Conservation (phyloP, 805 yeast species). For the Kodamaea kakaduensis region DNA sequence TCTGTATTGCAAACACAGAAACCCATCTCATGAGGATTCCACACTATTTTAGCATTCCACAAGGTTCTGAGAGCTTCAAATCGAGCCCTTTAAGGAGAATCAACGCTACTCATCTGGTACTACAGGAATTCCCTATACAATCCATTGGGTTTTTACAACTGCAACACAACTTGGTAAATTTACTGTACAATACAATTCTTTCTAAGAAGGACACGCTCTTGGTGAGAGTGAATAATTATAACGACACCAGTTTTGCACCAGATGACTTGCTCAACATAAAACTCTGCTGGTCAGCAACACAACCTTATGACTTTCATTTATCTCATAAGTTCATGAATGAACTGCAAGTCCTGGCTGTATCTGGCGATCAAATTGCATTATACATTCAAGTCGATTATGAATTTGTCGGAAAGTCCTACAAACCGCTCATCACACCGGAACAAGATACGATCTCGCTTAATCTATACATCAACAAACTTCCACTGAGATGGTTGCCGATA, state of each 20-base stretch:
- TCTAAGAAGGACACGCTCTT: slow-evolving; percentile 16
- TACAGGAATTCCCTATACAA: slow-evolving; percentile 24
- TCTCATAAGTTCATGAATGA: slow-evolving; percentile 21
- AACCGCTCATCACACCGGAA: slow-evolving; percentile 8
- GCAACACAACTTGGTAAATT: slow-evolving; percentile 13
- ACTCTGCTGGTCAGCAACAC: slow-evolving; percentile 36
- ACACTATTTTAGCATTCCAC: slow-evolving; percentile 32
- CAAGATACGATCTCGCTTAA: slow-evolving; percentile 19
- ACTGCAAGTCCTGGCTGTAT: slow-evolving; percentile 8
- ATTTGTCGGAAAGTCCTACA: slow-evolving; percentile 21
- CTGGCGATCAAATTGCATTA: slow-evolving; percentile 5
- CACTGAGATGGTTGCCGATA: slow-evolving; percentile 25
- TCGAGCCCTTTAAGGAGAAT: slow-evolving; percentile 11
- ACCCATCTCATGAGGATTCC: slow-evolving; percentile 30
- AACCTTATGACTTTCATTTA: slow-evolving; percentile 23
- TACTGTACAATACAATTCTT: slow-evolving; percentile 7
- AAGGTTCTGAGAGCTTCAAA: slow-evolving; percentile 5
- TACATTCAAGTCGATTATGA: slow-evolving; percentile 21
- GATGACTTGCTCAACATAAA: slow-evolving; percentile 27
- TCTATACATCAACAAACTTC: slow-evolving; percentile 25
- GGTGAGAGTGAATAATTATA: slow-evolving; percentile 34
- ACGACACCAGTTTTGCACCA: slow-evolving; percentile 21
- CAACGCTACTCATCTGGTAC: slow-evolving; percentile 20
- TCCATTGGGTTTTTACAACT: slow-evolving; percentile 13
- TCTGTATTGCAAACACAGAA: slow-evolving; percentile 35